Evolutionary conservation across 345 rosid genomes (phyloP), one percentile per base, ranked within the genome.

Genomic region (Syzygium jambos): DNA sequence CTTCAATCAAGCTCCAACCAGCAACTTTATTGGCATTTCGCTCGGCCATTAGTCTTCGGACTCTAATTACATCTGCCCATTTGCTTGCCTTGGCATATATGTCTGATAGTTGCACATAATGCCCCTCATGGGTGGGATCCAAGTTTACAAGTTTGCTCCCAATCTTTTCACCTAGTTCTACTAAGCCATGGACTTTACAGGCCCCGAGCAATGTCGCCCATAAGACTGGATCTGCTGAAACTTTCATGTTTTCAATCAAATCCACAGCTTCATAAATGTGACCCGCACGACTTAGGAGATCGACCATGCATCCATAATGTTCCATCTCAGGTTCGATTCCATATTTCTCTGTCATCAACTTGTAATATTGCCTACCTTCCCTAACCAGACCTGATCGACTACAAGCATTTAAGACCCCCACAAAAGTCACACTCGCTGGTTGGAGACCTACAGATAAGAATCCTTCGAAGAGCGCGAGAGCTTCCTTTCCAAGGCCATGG

Each of bases 1-100:
- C 88, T 86, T 91, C 92, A 88, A 91, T 65, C 85, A 86, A 86
- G 89, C 92, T 91, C 86, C 92, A 88, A 25, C 92, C 92, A 6
- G 91, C 57, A 78, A 84, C 85, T 85, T 89, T 91, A 80, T n/a
- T 85, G 17, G 87, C 85, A 19, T 78, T 88, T 52, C 87, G 82
- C 38, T 86, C 90, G 0, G 77, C 78, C 92, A 91, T 91, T 51
- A 88, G 56, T 59, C 63, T 68, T 68, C 92, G 86, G 23, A 91
- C 89, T 85, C 85, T 80, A 63, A 73, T 65, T 1, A 86, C 92
- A n/a, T 89, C 89, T 14, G 73, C 86, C 92, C 90, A 89, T 68
- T 88, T 91, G 85, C 87, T 85, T 16, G 89, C 86, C 55, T 85
- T 86, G 52, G 92, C 92, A 84, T 91, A 91, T 49, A 89, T 89